Percentiles rank a stretch among this genome's conserved stretches.
These are phyloP conservation scores for Pyricularia grisea DNA, from an alignment of 2,329 filamentous ascomycete genomes.

Conservation along the genomic window DNA sequence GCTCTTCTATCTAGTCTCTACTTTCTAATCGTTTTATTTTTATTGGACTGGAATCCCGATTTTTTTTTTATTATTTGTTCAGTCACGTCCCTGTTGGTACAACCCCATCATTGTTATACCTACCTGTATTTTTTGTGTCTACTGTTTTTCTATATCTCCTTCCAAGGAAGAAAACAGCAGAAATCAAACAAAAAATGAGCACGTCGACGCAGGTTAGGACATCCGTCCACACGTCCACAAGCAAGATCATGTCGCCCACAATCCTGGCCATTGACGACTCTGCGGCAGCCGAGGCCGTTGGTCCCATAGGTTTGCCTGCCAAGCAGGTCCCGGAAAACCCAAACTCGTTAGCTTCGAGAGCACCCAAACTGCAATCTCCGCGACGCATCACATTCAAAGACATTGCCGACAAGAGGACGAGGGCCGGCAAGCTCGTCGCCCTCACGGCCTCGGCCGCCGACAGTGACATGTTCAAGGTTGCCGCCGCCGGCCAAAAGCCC, in stretches of 20 bases:
- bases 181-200: background rate
- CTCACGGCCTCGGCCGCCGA: slow-evolving; percentile 69
- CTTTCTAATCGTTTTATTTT: background rate
- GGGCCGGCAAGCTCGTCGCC: slow-evolving; percentile 62
- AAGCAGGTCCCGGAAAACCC: slow-evolving; percentile 15
- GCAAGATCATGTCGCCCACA: background rate
- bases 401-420: slow-evolving; percentile 58
- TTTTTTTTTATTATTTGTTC: background rate
- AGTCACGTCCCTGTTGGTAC: background rate
- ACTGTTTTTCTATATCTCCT: background rate
- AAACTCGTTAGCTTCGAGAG: slow-evolving; percentile 6
- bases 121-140: background rate
- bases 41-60: background rate
- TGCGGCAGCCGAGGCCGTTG: slow-evolving; percentile 8
- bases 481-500: slow-evolving; percentile 46
- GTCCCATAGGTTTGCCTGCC: slow-evolving; percentile 8
- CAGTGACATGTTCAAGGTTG: slow-evolving; percentile 76
- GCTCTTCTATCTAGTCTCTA: too few species aligned
- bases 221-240: background rate
- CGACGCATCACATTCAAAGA: slow-evolving; percentile 49
- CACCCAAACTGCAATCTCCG: background rate
- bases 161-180: background rate
- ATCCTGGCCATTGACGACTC: background rate
- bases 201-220: background rate
- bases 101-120: background rate